Evolutionary conservation across 2,329 filamentous ascomycete genomes (phyloP).

Genomic region (Chrysoporthe cubensis): DNA sequence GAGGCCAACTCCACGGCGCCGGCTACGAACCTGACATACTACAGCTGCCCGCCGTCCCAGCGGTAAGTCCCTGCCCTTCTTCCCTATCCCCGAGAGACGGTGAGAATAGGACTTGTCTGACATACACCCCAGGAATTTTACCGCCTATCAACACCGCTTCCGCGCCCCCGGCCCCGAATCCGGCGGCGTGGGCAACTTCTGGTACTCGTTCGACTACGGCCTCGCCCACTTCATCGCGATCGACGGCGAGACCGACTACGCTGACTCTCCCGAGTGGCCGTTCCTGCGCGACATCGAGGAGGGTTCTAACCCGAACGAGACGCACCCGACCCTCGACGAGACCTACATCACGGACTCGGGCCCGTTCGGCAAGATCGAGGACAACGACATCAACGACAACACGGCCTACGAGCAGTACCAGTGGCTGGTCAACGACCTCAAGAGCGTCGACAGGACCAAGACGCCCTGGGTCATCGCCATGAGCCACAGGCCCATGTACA

Average conservation of each 20-base stretch:
- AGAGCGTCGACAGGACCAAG: slow-evolving; percentile 47
- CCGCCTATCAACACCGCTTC: slow-evolving; percentile 55
- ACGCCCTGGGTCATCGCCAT: slow-evolving; percentile 56
- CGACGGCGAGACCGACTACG: slow-evolving; percentile 54
- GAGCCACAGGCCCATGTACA: slow-evolving; percentile 54
- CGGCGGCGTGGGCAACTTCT: slow-evolving; percentile 55
- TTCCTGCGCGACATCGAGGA: slow-evolving; percentile 45
- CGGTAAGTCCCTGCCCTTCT: slow-evolving; percentile 35
- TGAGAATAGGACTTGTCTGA: background rate
- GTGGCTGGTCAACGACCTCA: slow-evolving; percentile 51
- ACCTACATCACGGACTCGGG: slow-evolving; percentile 53
- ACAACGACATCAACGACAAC: slow-evolving; percentile 44
- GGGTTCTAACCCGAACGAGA: slow-evolving; percentile 41
- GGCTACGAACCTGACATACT: slow-evolving; percentile 48
- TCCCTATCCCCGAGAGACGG: background rate
- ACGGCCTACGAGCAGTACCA: slow-evolving; percentile 50
- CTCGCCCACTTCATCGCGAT: slow-evolving; percentile 55
- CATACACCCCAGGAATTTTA: slow-evolving; percentile 46
- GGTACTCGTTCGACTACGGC: slow-evolving; percentile 60
- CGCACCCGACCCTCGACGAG: slow-evolving; percentile 43
- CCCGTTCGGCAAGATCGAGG: slow-evolving; percentile 49
- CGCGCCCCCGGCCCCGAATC: slow-evolving; percentile 53
- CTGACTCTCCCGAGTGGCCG: slow-evolving; percentile 49
- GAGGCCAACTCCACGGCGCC: slow-evolving; percentile 46
- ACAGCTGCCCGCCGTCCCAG: slow-evolving; percentile 55